phyloP scores from a whole-genome alignment of 306 rosid species.

The Rosa persica region DNA sequence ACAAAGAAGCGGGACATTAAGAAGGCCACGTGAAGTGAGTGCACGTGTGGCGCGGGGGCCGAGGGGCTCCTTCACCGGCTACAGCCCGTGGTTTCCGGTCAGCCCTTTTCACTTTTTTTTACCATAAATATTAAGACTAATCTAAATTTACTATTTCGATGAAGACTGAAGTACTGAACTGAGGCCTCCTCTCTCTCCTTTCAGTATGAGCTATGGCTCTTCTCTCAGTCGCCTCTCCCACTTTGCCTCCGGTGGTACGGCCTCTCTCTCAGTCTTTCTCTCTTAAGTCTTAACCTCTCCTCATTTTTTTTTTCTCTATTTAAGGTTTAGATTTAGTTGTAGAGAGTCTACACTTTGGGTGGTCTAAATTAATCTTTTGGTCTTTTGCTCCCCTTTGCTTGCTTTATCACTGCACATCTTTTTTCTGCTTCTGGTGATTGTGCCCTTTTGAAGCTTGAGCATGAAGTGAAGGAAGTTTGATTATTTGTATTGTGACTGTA shows the following conservation, averaged over 20 bases:
- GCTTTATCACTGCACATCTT: constrained; percentile 27
- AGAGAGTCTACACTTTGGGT: constrained; percentile 29
- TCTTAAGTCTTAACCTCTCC: background rate
- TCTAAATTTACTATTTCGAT: background rate
- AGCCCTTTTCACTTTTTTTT: constrained; percentile 2
- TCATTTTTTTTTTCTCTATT: constrained; percentile 23
- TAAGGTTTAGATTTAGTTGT: constrained; percentile 12
- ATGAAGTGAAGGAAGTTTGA: constrained; percentile 46
- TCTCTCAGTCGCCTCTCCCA: constrained; percentile 24
- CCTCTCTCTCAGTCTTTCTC: constrained; percentile 17
- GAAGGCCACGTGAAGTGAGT: background rate
- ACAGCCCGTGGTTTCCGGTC: constrained; percentile 48
- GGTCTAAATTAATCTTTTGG: constrained; percentile 27
- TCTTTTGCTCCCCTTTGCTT: background rate
- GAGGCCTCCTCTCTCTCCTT: background rate
- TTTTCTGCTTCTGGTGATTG: constrained; percentile 36
- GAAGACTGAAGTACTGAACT: constrained; percentile 14
- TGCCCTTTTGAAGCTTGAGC: constrained; percentile 44
- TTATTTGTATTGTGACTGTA: constrained; percentile 45
- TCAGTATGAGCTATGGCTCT: constrained; percentile 42
- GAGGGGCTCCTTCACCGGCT: constrained; percentile 45
- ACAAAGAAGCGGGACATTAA: no score
- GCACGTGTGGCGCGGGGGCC: constrained; percentile 55
- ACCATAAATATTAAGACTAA: background rate
- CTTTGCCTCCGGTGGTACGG: constrained; percentile 42